A percentile compares a stretch with the other conserved stretches of the same genome.
Conservation (phyloP, 78 protist species). For the Cavenderia fasciculata region DNA sequence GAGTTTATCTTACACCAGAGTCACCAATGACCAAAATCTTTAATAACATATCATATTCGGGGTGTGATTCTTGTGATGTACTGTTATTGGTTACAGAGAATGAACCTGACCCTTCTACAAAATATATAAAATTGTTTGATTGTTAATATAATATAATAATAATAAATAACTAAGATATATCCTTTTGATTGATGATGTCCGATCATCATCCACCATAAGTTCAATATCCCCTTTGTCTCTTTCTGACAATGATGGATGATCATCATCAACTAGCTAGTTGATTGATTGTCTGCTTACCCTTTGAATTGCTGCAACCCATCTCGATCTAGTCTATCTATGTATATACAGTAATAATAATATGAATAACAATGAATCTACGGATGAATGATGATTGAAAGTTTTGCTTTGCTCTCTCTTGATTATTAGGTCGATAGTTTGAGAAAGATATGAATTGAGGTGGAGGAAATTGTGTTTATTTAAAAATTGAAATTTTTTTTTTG, state of each 20-base stretch:
- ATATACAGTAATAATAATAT: too few relatives aligned
- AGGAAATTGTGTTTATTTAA: too few relatives aligned
- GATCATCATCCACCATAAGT: not conserved
- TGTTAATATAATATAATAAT: not conserved
- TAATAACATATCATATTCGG: constrained; percentile 64
- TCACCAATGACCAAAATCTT: constrained; percentile 77
- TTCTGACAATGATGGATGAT: not conserved
- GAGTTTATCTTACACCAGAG: constrained; percentile 40
- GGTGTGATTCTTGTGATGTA: constrained; percentile 18
- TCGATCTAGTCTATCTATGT: not conserved
- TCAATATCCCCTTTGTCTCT: not conserved
- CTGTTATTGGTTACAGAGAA: not conserved
- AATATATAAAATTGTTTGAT: not conserved
- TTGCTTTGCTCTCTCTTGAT: too few relatives aligned
- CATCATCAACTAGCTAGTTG: too few relatives aligned
- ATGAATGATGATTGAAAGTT: too few relatives aligned
- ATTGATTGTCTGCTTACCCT: not conserved
- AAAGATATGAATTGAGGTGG: too few relatives aligned
- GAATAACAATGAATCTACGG: too few relatives aligned
- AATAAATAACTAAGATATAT: not conserved
- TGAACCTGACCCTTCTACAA: constrained; percentile 7
- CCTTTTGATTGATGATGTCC: too few relatives aligned
- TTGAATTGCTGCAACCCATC: constrained; percentile 29
- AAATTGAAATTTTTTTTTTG: too few relatives aligned
- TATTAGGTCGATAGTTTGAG: too few relatives aligned